Base-by-base conservation (phyloP, 73 alveolate genomes). In the Paramecium sexaurelia region DNA sequence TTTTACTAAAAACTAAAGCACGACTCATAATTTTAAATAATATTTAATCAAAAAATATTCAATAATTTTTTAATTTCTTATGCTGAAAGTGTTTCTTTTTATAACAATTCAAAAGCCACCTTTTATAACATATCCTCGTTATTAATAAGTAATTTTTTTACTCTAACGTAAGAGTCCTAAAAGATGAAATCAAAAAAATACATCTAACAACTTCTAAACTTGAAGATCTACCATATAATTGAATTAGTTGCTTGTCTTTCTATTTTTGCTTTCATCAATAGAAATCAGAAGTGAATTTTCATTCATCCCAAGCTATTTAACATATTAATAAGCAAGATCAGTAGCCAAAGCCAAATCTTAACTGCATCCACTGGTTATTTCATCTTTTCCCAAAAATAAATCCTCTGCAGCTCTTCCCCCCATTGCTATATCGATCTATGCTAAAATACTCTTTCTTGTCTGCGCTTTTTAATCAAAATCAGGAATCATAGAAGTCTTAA, bases 361-460 rank as follows among this genome's bases (percentile, higher is more conserved):
- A 43, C 95, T 92, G 61, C 99, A 96, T 27, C 99, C 98, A 26
- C 95, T 57, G 5, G 98, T 93, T 15, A 96, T 91, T 17, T 91
- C 66, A 26, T 94, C 94, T 6, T 85, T 90, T 2, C 99, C 99
- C 32, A 95, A 19, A 93, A 94, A 95, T 20, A 96, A 27, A 15
- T 94, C 93, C 75, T 96, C 99, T 84, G 98, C 99, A 26, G 96
- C 96, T 56, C 97, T 95, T 22, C 99, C 99, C 5, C 99, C 99
- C 96, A 96, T 88, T 7, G 97, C 97, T 2, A 94, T 96, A 82
- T 96, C 99, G 35, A 96, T 95, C 36, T 92, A 92, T 15, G 97
- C 98, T 9, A 95, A 68, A 35, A 96, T 95, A 82, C 90, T 87
- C 47, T 96, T 92, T 40, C 56, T 95, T 9, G 95, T 92, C 13